Percentiles rank a stretch among this genome's conserved stretches.
phyloP scores from a whole-genome alignment of 345 rosid genomes.

The Lepidium didymum region DNA sequence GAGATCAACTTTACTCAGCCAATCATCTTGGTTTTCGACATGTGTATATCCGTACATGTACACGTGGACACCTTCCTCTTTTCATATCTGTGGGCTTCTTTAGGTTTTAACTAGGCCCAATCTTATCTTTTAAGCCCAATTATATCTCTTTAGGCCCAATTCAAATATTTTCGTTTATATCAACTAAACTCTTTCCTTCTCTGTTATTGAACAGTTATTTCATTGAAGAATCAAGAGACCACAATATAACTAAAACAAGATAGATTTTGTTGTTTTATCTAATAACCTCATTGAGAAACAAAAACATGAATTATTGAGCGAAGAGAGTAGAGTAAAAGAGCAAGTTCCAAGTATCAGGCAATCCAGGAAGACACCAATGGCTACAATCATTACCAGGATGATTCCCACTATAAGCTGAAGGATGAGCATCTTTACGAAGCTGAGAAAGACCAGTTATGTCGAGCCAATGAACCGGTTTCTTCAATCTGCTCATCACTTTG shows the following conservation, averaged over 20 bases:
- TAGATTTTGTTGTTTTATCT: not conserved
- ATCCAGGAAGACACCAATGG: constrained; percentile 97
- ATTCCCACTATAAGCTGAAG: constrained; percentile 43
- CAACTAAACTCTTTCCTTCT: too few relatives aligned
- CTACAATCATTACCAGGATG: constrained; percentile 55
- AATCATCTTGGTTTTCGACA: not conserved
- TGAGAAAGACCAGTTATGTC: constrained; percentile 66
- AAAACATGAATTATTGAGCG: not conserved
- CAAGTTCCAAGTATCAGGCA: constrained; percentile 89
- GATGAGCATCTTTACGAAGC: constrained; percentile 74
- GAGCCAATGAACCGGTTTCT: constrained; percentile 63
- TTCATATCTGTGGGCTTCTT: too few relatives aligned
- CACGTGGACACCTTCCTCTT: constrained; percentile 18
- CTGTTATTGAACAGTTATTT: not conserved
- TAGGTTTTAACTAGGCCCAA: not conserved
- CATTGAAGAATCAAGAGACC: constrained; percentile 4
- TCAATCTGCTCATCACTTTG: constrained; percentile 61
- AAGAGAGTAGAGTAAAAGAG: constrained; percentile 56
- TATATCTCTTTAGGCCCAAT: not conserved
- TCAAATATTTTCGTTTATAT: too few relatives aligned
- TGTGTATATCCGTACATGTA: not conserved
- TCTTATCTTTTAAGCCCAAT: not conserved
- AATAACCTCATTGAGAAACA: constrained; percentile 1
- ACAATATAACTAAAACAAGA: constrained; percentile 3
- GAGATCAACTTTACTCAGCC: not conserved